These are phyloP conservation scores for Hypoxylon lenormandii DNA, from an alignment of 495 filamentous ascomycete genomes.

Conservation along the genomic window DNA sequence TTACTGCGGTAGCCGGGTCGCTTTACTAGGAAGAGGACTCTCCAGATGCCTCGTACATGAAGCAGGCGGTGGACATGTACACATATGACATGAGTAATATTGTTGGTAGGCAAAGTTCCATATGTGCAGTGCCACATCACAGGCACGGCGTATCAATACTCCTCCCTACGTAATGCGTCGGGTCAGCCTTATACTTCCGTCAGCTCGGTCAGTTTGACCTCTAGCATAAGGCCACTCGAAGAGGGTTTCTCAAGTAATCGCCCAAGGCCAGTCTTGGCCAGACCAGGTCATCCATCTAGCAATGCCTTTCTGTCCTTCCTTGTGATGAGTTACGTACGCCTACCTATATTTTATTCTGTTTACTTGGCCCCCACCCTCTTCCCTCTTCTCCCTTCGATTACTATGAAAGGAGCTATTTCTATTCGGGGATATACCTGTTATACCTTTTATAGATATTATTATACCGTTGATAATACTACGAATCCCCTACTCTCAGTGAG, in stretches of 20 bases:
- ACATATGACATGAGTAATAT: constrained; percentile 28
- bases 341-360: background rate
- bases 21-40: constrained; percentile 2
- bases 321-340: background rate
- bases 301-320: too few relatives aligned
- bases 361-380: background rate
- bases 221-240: constrained; percentile 15
- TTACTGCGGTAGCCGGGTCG: constrained; percentile 1
- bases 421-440: background rate
- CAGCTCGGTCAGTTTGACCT: constrained; percentile 22
- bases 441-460: too few relatives aligned
- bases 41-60: constrained; percentile 2
- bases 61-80: constrained; percentile 9
- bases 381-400: constrained; percentile 3
- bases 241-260: background rate
- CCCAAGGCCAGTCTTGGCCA: too few relatives aligned
- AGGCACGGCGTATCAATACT: constrained; percentile 30
- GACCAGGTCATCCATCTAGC: too few relatives aligned
- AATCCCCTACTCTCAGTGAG: background rate
- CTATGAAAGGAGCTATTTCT: constrained; percentile 4
- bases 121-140: constrained; percentile 16
- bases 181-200: constrained; percentile 39
- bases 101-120: constrained; percentile 1
- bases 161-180: constrained; percentile 18
- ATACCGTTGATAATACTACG: background rate